These are phyloP conservation scores for Bruguiera sexangula DNA, from an alignment of 345 rosid genomes.

Conservation along the genomic window DNA sequence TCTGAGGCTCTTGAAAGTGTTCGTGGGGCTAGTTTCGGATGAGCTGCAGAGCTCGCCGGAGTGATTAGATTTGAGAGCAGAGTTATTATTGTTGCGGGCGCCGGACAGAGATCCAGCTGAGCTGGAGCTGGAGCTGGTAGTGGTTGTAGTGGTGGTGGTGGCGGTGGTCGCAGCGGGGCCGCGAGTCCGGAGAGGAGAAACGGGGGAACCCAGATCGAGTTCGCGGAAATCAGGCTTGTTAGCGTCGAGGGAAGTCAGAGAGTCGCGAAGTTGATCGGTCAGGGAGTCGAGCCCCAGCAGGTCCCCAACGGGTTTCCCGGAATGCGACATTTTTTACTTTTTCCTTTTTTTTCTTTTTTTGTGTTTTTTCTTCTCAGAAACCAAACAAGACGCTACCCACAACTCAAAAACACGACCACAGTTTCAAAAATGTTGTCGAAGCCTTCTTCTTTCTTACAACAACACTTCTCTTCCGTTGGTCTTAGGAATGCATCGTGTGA, in stretches of 20 bases:
- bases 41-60: slow-evolving; percentile 62
- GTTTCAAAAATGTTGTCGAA: no score
- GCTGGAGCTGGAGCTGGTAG: slow-evolving; percentile 74
- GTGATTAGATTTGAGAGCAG: slow-evolving; percentile 42
- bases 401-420: background rate
- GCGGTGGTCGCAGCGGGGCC: slow-evolving; percentile 28
- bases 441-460: background rate
- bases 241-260: slow-evolving; percentile 46
- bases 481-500: background rate
- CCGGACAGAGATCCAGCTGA: slow-evolving; percentile 83
- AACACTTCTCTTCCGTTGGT: no score
- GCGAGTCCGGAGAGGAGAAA: slow-evolving; percentile 70
- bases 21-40: slow-evolving; percentile 53
- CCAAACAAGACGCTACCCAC: background rate
- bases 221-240: slow-evolving; percentile 81
- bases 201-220: slow-evolving; percentile 87
- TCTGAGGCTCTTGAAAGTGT: slow-evolving; percentile 24
- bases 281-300: background rate
- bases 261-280: slow-evolving; percentile 38
- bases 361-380: slow-evolving; percentile 11
- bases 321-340: slow-evolving; percentile 40
- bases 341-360: no score
- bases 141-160: slow-evolving; percentile 45
- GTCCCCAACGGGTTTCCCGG: slow-evolving; percentile 40
- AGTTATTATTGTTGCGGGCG: slow-evolving; percentile 27